phyloP scores from a whole-genome alignment of 2,329 filamentous ascomycete genomes.

The Tolypocladium endophyticum region DNA sequence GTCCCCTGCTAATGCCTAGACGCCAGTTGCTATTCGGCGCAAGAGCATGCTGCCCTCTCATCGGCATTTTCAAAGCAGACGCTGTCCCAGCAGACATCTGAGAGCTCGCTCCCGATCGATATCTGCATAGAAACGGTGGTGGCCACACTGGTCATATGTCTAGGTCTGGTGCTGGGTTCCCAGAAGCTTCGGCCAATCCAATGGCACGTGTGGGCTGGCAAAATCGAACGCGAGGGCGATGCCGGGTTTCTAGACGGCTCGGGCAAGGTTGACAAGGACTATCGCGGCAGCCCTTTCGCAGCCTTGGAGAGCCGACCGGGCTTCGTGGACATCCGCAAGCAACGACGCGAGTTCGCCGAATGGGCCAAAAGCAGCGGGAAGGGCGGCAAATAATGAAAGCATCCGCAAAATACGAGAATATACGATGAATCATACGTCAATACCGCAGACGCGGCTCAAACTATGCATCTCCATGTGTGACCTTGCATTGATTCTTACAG shows the following conservation, averaged over 20 bases:
- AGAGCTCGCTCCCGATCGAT: constrained; percentile 61
- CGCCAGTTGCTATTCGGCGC: constrained; percentile 83
- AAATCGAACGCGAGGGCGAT: constrained; percentile 69
- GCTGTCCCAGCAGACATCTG: constrained; percentile 27
- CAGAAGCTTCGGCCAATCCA: constrained; percentile 75
- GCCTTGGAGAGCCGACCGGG: constrained; percentile 69
- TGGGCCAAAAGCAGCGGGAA: constrained; percentile 46
- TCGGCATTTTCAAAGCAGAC: constrained; percentile 38
- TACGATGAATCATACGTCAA: neutral
- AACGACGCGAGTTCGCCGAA: constrained; percentile 66
- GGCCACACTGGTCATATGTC: constrained; percentile 68
- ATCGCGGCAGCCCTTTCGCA: constrained; percentile 67
- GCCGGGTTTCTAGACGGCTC: constrained; percentile 43
- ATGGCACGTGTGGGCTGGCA: constrained; percentile 71
- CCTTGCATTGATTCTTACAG: neutral
- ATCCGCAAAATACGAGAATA: neutral
- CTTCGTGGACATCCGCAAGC: constrained; percentile 79
- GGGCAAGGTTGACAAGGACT: constrained; percentile 60
- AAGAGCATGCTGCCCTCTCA: constrained; percentile 76
- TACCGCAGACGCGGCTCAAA: neutral
- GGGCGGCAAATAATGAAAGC: constrained; percentile 5
- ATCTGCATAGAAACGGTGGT: constrained; percentile 79
- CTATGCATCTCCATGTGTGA: neutral
- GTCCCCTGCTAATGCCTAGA: constrained; percentile 8
- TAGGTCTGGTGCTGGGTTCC: constrained; percentile 71